Evolutionary conservation across 129 eudicot species (phyloP).

Genomic region (Helianthus annuus): HanXRQr2.0-SUNRISE NC_035446.2:155915235-155915734

Average conservation of each 20-base stretch:
- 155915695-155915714: too few relatives aligned
- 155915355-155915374: conserved; percentile 10
- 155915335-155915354: conserved; percentile 48
- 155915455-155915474: conserved; percentile 12
- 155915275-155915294: conserved; percentile 9
- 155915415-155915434: not conserved
- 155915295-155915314: conserved; percentile 32
- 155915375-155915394: conserved; percentile 36
- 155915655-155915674: not conserved
- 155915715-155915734: too few relatives aligned
- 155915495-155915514: not conserved
- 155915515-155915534: conserved; percentile 18
- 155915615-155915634: conserved; percentile 16
- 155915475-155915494: conserved; percentile 10
- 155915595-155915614: conserved; percentile 34
- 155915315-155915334: conserved; percentile 44
- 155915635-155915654: conserved; percentile 13
- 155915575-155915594: conserved; percentile 33
- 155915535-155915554: conserved; percentile 29
- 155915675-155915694: too few relatives aligned
- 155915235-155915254: conserved; percentile 25
- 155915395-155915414: not conserved
- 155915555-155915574: conserved; percentile 30
- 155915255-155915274: conserved; percentile 18
- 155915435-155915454: not conserved